Evolutionary conservation across 1,284 basidiomycete species (phyloP), one percentile per base, ranked within the genome.

Genomic region (Ganoderma multipileum): DNA sequence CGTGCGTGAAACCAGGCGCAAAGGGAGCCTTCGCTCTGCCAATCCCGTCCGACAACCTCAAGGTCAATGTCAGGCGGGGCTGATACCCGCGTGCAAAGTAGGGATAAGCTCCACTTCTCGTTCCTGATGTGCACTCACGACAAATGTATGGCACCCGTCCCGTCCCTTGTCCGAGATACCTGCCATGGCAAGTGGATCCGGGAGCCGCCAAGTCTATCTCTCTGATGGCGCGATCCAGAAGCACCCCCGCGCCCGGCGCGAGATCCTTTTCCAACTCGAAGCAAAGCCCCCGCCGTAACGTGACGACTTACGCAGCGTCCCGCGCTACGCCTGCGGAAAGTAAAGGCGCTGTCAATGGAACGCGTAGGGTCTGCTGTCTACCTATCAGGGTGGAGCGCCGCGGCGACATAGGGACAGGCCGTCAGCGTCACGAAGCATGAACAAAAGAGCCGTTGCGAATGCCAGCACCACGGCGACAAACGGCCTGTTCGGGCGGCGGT

Each of bases 201-300:
- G 55, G 20, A 58, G 55, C 30, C 28, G 33, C 36, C 55, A 23
- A n/a, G 44, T 23, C 30, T 12, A 3, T 57, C 55, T 20, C 33
- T 38, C 55, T 58, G 55, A 58, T 58, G 11, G 55, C 30, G 33
- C 33, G 55, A 58, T 38, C 33, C 33, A 58, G 55, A 58, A 58
- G 55, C 36, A 8, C 30, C 20, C 3, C 11, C 18, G n/a, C 18
- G 20, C 28, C 18, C 9, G 33, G 18, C 55, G 36, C 28, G 20
- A 38, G n/a, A 58, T 38, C 20, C 8, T 36, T 38, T 4, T 33
- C 20, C n/a, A n/a, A n/a, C n/a, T n/a, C n/a, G n/a, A 33, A 9
- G 18, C 36, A 58, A 58, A 58, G 33, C 55, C 55, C 30, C 55
- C 55, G 44, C n/a, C 38, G 12, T 39, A 11, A 58, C 9, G 47